phyloP scores from a whole-genome alignment of 2,329 filamentous ascomycete genomes.

The Pyricularia grisea region DNA sequence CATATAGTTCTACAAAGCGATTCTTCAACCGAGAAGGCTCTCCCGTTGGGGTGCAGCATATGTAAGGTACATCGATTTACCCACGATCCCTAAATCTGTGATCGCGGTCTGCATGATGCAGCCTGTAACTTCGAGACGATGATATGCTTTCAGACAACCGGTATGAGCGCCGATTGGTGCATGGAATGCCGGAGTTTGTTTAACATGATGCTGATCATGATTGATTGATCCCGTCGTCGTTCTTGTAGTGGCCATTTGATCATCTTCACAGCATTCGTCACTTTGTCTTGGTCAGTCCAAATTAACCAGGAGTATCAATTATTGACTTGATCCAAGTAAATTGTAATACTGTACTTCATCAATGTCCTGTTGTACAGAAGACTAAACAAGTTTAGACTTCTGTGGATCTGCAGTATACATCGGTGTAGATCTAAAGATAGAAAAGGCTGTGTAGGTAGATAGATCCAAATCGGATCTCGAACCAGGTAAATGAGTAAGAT shows the following conservation, averaged over 20 bases:
- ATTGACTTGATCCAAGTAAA: neutral
- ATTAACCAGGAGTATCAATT: neutral
- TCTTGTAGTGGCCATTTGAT: neutral
- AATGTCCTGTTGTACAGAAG: neutral
- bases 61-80: too few species aligned
- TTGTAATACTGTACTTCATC: neutral
- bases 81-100: neutral
- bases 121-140: neutral
- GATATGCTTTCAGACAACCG: neutral
- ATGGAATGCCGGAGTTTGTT: neutral
- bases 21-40: too few species aligned
- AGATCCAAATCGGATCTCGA: too few species aligned
- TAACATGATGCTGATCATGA: neutral
- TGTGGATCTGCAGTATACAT: too few species aligned
- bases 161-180: neutral
- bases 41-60: too few species aligned
- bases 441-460: too few species aligned
- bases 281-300: neutral
- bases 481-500: too few species aligned
- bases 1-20: too few species aligned
- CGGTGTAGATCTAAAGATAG: too few species aligned
- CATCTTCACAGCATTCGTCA: neutral
- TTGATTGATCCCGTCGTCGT: neutral
- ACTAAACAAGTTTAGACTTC: too few species aligned
- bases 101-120: neutral